A percentile compares a stretch with the other conserved stretches of the same genome.
These are phyloP conservation scores for Elongisporangium prolatum DNA, from an alignment of 352 stramenopile species.

Conservation along the genomic window DNA sequence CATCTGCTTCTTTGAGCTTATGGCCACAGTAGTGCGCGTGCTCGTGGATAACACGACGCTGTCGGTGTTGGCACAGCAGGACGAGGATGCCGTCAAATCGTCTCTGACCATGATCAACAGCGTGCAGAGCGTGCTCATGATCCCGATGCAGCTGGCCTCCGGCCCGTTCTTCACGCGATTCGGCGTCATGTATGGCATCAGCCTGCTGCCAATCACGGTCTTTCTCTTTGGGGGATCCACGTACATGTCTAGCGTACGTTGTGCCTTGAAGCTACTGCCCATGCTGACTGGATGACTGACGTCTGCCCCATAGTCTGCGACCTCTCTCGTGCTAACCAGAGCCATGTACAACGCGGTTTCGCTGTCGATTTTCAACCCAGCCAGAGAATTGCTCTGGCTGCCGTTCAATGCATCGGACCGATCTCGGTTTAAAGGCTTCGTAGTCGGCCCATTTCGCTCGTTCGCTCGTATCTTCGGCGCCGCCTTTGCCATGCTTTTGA, in stretches of 20 bases:
- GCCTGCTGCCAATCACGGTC: slow-evolving; percentile 57
- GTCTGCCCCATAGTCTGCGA: slow-evolving; percentile 23
- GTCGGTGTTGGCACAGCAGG: slow-evolving; percentile 62
- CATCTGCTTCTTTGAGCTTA: slow-evolving; percentile 85
- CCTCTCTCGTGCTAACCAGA: slow-evolving; percentile 58
- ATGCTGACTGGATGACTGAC: background rate
- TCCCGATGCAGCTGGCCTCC: slow-evolving; percentile 74
- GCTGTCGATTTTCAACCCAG: slow-evolving; percentile 79
- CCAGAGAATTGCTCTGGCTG: slow-evolving; percentile 82
- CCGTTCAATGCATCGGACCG: slow-evolving; percentile 72
- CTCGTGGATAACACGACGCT: slow-evolving; percentile 81
- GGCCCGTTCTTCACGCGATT: slow-evolving; percentile 82
- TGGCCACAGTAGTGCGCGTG: slow-evolving; percentile 74
- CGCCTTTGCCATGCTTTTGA: slow-evolving; percentile 67
- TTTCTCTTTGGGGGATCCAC: slow-evolving; percentile 69
- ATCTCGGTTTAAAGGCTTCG: slow-evolving; percentile 73
- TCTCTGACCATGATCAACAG: slow-evolving; percentile 76
- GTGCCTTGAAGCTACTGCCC: background rate
- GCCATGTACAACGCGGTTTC: slow-evolving; percentile 81
- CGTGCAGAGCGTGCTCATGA: slow-evolving; percentile 85
- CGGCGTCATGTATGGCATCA: slow-evolving; percentile 84
- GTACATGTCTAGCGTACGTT: slow-evolving; percentile 46
- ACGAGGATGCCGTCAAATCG: slow-evolving; percentile 63
- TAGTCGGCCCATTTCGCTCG: slow-evolving; percentile 75
- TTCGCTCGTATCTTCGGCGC: slow-evolving; percentile 73